phyloP scores from a whole-genome alignment of 23 red algal species.

The Gracilaria domingensis region DNA sequence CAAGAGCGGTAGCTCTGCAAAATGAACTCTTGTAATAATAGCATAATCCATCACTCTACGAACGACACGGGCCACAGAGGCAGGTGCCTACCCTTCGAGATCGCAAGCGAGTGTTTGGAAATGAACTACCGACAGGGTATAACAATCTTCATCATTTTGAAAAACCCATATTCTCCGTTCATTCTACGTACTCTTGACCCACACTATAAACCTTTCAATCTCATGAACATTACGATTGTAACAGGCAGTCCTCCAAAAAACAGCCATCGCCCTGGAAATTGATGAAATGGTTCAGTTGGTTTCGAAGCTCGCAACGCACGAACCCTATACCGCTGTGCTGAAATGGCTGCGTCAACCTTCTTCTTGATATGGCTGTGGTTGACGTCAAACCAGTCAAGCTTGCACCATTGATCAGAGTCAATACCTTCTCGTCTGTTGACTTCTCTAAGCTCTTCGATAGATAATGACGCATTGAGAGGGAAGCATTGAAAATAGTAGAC shows the following conservation, averaged over 20 bases:
- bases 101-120: no score
- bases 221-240: neutral
- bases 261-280: neutral
- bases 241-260: neutral
- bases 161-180: neutral
- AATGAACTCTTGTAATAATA: no score
- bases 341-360: neutral
- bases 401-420: neutral
- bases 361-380: neutral
- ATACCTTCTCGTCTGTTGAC: neutral
- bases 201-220: neutral
- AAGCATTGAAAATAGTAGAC: conserved; percentile 7
- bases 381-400: neutral
- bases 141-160: neutral
- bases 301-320: neutral
- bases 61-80: no score
- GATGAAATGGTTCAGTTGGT: neutral
- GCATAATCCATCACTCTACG: no score
- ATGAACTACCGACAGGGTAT: no score
- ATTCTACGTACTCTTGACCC: neutral
- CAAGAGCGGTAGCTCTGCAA: no score
- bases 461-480: neutral
- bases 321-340: neutral
- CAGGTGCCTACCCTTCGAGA: no score
- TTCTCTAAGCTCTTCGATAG: neutral